Evolutionary conservation across 441 rosid species (phyloP).

Genomic region (Euphorbia celastroides): DNA sequence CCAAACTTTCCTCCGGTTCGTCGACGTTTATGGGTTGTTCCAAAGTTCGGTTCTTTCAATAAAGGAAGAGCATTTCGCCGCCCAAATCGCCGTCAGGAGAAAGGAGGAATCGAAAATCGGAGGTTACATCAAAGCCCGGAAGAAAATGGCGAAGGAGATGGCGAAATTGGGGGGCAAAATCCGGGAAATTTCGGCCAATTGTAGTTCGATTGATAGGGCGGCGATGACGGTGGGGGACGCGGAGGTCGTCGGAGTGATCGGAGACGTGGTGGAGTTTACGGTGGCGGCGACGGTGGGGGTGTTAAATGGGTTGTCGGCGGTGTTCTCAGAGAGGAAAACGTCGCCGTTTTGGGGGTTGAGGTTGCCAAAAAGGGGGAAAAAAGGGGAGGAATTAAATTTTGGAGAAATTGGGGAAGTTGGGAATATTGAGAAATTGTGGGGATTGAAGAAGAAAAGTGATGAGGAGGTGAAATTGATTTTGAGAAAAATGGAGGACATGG

Average conservation of each 20-base stretch:
- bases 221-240: conserved; percentile 15
- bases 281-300: conserved; percentile 48
- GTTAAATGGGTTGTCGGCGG: conserved; percentile 40
- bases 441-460: conserved; percentile 47
- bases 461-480: conserved; percentile 47
- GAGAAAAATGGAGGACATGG: conserved; percentile 54
- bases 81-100: conserved; percentile 53
- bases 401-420: conserved; percentile 44
- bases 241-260: conserved; percentile 40
- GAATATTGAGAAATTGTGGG: conserved; percentile 42
- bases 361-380: conserved; percentile 35
- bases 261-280: conserved; percentile 45
- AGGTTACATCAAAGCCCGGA: conserved; percentile 38
- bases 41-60: conserved; percentile 41
- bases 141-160: conserved; percentile 44
- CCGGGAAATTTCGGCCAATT: conserved; percentile 24
- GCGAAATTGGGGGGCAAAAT: conserved; percentile 36
- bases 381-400: conserved; percentile 29
- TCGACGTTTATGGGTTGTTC: conserved; percentile 75
- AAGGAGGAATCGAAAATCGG: conserved; percentile 46
- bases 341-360: conserved; percentile 27
- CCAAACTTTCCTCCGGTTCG: conserved; percentile 56
- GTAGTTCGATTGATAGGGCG: background rate
- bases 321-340: conserved; percentile 29
- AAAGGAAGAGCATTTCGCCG: conserved; percentile 62